Evolutionary conservation across 306 rosid genomes (phyloP), one percentile per base, ranked within the genome.

Genomic region (Sindora glabra): DNA sequence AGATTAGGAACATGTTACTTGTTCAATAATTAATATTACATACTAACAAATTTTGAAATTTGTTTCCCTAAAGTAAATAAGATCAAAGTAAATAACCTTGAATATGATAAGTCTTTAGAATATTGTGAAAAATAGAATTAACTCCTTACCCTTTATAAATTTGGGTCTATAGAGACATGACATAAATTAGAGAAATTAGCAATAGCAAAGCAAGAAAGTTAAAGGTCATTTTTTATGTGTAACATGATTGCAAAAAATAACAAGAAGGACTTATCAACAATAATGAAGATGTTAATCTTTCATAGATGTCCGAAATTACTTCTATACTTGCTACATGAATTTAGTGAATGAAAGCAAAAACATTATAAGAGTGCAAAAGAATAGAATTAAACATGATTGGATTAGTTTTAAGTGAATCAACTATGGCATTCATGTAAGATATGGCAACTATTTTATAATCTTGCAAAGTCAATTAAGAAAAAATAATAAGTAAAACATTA

Each of bases 121-220:
- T 67, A 91, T 78, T 50, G 81, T 81, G 74, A 91, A 83, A 81
- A 91, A 91, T 22, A 81, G 95, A 70, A 70, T 73, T 75, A 96
- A 89, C 81, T 91, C 98, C 68, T 77, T 81, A 46, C 80, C 82
- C 79, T 88, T n/a, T 84, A 13, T 76, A 59, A 63, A 86, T 77
- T 74, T 79, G 91, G 38, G 90, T 95, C 96, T 91, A 80, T 59
- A 73, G 64, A 62, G 56, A 62, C 16, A 42, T 10, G 18, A 15
- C 68, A n/a, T n/a, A 63, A 60, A 69, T 67, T 26, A 56, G 52
- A 67, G 58, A 50, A 48, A 13, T 32, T 47, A 53, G 37, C 62
- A 17, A 24, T 37, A 40, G 39, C 27, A n/a, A n/a, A n/a, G n/a
- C n/a, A n/a, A n/a, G n/a, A n/a, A 49, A 56, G 39, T 48, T 30